Evolutionary conservation across 306 rosid species (phyloP).

Genomic region (Dalbergia cultrata): DNA sequence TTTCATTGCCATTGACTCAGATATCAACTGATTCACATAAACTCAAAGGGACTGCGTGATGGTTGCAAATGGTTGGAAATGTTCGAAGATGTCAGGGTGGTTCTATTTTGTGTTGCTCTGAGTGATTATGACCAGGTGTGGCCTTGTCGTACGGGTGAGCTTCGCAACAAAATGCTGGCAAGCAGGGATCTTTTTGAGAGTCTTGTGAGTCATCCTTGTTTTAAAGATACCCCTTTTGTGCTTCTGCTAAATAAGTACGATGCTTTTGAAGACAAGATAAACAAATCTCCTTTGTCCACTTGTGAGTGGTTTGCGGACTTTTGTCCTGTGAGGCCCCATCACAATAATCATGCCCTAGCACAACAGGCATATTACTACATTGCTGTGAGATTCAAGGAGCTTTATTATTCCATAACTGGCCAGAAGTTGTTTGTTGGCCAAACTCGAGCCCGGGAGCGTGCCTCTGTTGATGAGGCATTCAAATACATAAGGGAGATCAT

Average conservation of each 20-base stretch:
- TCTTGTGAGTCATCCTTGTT: slow-evolving; percentile 81
- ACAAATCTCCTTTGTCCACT: slow-evolving; percentile 66
- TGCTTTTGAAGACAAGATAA: slow-evolving; percentile 80
- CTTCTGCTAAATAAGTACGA: slow-evolving; percentile 84
- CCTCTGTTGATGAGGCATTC: slow-evolving; percentile 77
- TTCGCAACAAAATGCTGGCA: slow-evolving; percentile 74
- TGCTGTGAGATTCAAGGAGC: slow-evolving; percentile 90
- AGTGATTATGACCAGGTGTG: slow-evolving; percentile 85
- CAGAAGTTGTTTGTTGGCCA: slow-evolving; percentile 79
- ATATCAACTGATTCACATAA: slow-evolving; percentile 80
- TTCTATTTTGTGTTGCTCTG: slow-evolving; percentile 82
- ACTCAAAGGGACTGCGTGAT: slow-evolving; percentile 79
- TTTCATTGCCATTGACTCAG: slow-evolving; percentile 54
- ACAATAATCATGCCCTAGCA: slow-evolving; percentile 72
- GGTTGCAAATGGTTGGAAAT: slow-evolving; percentile 93
- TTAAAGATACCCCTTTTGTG: slow-evolving; percentile 74
- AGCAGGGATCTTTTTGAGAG: slow-evolving; percentile 82
- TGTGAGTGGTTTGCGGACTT: slow-evolving; percentile 92
- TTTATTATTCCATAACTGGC: slow-evolving; percentile 65
- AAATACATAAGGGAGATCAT: slow-evolving; percentile 81
- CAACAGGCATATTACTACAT: slow-evolving; percentile 80
- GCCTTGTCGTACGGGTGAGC: slow-evolving; percentile 56
- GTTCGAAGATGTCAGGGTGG: slow-evolving; percentile 88
- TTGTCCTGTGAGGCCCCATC: slow-evolving; percentile 74
- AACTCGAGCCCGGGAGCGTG: slow-evolving; percentile 74